A percentile compares a stretch with the other conserved stretches of the same genome.
Conservation (phyloP, 208 protist species). For the Porcisia deanei region DNA sequence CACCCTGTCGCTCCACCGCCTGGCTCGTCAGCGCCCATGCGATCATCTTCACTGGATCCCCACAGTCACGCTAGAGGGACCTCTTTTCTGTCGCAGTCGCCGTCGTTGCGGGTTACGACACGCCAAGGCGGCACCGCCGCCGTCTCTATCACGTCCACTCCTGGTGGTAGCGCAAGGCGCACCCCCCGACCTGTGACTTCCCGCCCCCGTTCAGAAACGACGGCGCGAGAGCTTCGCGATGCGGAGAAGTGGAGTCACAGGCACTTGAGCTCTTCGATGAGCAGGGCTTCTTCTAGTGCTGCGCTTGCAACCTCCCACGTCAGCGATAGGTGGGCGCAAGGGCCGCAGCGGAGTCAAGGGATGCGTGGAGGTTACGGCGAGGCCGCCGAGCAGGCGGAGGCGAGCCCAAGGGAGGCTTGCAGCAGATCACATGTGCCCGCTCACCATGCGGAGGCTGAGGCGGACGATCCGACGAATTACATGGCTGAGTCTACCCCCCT, state of each 20-base stretch:
- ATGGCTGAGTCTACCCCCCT: not conserved
- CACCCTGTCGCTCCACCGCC: not conserved
- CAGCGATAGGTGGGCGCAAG: not conserved
- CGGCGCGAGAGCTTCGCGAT: not conserved
- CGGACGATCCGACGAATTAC: not conserved
- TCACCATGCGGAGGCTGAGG: not conserved
- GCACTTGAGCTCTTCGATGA: not conserved
- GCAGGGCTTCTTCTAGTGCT: not conserved
- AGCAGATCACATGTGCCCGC: not conserved
- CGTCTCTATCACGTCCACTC: not conserved
- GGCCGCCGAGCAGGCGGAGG: not conserved
- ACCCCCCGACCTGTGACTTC: constrained; percentile 2
- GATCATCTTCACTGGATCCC: not conserved
- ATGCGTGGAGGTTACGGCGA: not conserved
- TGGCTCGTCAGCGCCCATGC: not conserved
- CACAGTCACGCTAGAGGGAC: not conserved
- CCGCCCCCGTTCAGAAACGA: not conserved
- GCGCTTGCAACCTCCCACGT: not conserved
- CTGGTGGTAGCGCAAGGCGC: too few relatives aligned
- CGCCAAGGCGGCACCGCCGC: not conserved
- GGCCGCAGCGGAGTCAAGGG: not conserved
- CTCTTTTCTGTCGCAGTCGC: not conserved
- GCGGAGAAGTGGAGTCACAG: not conserved
- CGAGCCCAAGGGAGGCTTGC: not conserved
- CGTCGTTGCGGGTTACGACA: not conserved